phyloP scores from a whole-genome alignment of 1,139 yeast genomes.

The Trichomonascaceae sp. region DNA sequence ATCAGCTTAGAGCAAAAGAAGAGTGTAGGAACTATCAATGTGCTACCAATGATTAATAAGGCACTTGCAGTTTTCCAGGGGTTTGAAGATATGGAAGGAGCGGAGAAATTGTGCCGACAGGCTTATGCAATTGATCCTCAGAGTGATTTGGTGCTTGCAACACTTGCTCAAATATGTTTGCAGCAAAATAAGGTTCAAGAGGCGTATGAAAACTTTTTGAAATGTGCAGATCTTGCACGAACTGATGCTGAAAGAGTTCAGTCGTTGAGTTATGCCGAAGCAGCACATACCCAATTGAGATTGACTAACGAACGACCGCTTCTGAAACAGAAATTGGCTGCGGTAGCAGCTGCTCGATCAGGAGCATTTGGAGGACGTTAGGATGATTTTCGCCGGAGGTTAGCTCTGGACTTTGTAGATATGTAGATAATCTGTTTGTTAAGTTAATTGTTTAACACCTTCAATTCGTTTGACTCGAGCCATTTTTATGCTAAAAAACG shows the following conservation, averaged over 20 bases:
- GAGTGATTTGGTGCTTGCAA: conserved; percentile 81
- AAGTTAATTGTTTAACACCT: no score
- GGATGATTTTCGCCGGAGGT: not conserved
- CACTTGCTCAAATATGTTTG: conserved; percentile 84
- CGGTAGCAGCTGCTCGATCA: conserved; percentile 13
- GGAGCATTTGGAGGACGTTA: not conserved
- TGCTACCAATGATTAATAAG: conserved; percentile 84
- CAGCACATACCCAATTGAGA: conserved; percentile 38
- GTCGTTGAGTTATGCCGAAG: conserved; percentile 90
- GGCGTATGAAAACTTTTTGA: conserved; percentile 76
- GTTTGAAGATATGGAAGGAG: conserved; percentile 42
- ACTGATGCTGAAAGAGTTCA: conserved; percentile 81
- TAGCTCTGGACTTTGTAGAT: not conserved
- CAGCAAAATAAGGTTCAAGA: conserved; percentile 78
- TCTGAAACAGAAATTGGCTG: conserved; percentile 28
- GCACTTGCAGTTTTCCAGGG: conserved; percentile 49
- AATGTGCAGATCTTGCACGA: conserved; percentile 76
- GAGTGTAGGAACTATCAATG: conserved; percentile 61
- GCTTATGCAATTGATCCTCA: conserved; percentile 82
- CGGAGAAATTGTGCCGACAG: conserved; percentile 60
- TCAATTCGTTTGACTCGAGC: no score
- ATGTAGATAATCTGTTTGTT: not conserved
- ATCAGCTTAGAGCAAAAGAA: conserved; percentile 64
- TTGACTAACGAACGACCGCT: conserved; percentile 32
- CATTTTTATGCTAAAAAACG: no score